A percentile compares a stretch with the other conserved stretches of the same genome.
phyloP scores from a whole-genome alignment of 352 stramenopile species.

The Phytophthora citricola region DNA sequence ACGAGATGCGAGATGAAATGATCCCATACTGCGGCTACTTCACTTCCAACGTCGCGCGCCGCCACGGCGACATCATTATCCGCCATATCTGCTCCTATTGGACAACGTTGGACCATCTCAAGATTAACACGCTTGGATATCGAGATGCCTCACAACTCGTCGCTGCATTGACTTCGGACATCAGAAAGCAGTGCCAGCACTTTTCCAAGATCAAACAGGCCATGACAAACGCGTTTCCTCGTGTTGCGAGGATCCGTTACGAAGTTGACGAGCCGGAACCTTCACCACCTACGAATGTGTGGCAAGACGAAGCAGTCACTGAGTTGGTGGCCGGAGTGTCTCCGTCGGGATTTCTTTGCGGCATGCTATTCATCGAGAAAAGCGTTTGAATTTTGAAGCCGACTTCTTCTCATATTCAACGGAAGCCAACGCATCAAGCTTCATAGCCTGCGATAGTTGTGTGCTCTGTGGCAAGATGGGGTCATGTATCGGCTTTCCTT shows the following conservation, averaged over 20 bases:
- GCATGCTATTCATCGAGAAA: slow-evolving; percentile 68
- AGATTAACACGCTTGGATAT: slow-evolving; percentile 58
- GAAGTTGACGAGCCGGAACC: slow-evolving; percentile 39
- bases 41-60: slow-evolving; percentile 58
- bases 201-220: slow-evolving; percentile 60
- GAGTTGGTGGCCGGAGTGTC: slow-evolving; percentile 58
- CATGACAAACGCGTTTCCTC: slow-evolving; percentile 51
- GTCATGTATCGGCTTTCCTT: background rate
- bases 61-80: slow-evolving; percentile 67
- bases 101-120: slow-evolving; percentile 44
- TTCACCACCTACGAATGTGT: slow-evolving; percentile 38
- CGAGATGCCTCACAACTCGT: slow-evolving; percentile 51
- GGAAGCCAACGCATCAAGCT: background rate
- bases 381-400: slow-evolving; percentile 20
- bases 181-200: slow-evolving; percentile 62
- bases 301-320: slow-evolving; percentile 50
- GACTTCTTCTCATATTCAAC: background rate
- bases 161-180: slow-evolving; percentile 53
- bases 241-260: slow-evolving; percentile 51
- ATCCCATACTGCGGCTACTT: slow-evolving; percentile 66
- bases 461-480: background rate
- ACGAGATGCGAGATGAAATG: slow-evolving; percentile 66
- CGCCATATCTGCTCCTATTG: slow-evolving; percentile 62
- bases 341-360: slow-evolving; percentile 51
- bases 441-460: background rate